These are phyloP conservation scores for Rubia occidens DNA, from an alignment of 305 asterid genomes.

Conservation along the genomic window DNA sequence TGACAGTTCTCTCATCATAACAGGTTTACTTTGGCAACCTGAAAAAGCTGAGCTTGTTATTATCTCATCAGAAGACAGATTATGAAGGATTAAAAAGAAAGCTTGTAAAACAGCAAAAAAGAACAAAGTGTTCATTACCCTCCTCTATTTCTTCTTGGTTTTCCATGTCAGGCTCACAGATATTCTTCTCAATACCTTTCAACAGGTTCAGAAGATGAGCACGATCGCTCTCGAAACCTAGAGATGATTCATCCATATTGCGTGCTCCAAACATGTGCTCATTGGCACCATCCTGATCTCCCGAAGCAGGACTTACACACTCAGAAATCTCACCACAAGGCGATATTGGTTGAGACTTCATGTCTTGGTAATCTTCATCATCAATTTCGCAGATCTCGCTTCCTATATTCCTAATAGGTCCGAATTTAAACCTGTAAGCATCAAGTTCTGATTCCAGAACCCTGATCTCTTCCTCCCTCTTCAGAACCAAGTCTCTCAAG, in stretches of 20 bases:
- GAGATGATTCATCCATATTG: slow-evolving; percentile 27
- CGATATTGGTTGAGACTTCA: slow-evolving; percentile 42
- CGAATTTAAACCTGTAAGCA: slow-evolving; percentile 43
- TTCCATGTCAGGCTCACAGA: slow-evolving; percentile 18
- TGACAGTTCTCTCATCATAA: slow-evolving; percentile 54
- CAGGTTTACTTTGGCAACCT: slow-evolving; percentile 33
- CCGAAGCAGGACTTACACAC: slow-evolving; percentile 34
- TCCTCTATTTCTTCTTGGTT: slow-evolving; percentile 27
- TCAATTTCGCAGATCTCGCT: slow-evolving; percentile 70
- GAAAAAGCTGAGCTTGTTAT: background rate
- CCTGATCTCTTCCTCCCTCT: slow-evolving; percentile 63
- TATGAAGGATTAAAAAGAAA: background rate
- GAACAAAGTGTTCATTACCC: slow-evolving; percentile 25
- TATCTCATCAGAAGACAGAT: background rate
- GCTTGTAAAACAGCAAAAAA: background rate
- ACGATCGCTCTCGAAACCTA: slow-evolving; percentile 49
- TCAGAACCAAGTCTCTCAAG: slow-evolving; percentile 51
- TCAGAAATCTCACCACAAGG: slow-evolving; percentile 44
- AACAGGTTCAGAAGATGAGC: slow-evolving; percentile 40
- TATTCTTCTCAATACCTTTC: slow-evolving; percentile 38
- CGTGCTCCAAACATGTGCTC: slow-evolving; percentile 27
- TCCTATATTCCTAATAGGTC: slow-evolving; percentile 36
- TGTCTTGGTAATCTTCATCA: slow-evolving; percentile 63
- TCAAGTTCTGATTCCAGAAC: slow-evolving; percentile 55
- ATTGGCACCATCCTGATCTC: slow-evolving; percentile 24